These are phyloP conservation scores for Phanerochaete carnosa DNA, from an alignment of 768 basidiomycete genomes.

Conservation along the genomic window DNA sequence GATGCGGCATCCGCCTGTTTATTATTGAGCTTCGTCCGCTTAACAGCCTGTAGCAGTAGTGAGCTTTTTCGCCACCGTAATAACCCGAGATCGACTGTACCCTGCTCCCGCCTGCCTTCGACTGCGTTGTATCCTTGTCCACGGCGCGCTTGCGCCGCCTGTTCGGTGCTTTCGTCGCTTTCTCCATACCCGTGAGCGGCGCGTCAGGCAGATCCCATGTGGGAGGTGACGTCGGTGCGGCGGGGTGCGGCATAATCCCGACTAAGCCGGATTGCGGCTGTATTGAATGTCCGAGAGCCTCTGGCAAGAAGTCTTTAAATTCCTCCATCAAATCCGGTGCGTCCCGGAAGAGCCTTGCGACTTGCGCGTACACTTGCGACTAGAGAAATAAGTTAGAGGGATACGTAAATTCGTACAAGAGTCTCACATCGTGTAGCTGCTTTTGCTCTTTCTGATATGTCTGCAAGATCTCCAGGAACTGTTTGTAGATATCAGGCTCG, in stretches of 20 bases:
- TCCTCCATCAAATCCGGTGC: slow-evolving; percentile 76
- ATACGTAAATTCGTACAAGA: not conserved
- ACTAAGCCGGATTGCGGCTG: slow-evolving; percentile 31
- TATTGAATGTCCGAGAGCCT: slow-evolving; percentile 42
- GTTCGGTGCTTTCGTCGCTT: slow-evolving; percentile 29
- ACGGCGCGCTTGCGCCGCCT: slow-evolving; percentile 60
- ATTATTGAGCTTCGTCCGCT: slow-evolving; percentile 63
- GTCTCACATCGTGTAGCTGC: slow-evolving; percentile 64
- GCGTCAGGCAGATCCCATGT: slow-evolving; percentile 19
- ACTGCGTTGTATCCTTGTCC: slow-evolving; percentile 68
- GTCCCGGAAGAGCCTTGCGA: slow-evolving; percentile 77
- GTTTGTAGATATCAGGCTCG: slow-evolving; percentile 91
- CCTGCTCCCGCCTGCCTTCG: slow-evolving; percentile 47
- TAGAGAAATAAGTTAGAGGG: slow-evolving; percentile 20
- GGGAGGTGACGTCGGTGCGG: slow-evolving; percentile 24
- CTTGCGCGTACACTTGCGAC: slow-evolving; percentile 79
- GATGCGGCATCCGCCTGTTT: slow-evolving; percentile 52
- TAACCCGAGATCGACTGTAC: slow-evolving; percentile 30
- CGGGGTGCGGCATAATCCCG: slow-evolving; percentile 49
- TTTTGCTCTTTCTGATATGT: slow-evolving; percentile 80
- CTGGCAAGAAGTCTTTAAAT: slow-evolving; percentile 80
- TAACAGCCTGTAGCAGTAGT: slow-evolving; percentile 39
- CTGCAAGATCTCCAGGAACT: slow-evolving; percentile 85
- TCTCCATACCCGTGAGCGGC: slow-evolving; percentile 35
- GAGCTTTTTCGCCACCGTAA: not conserved